Percentiles rank a stretch among this genome's conserved stretches.
Evolutionary conservation across 164 flowering plant species (phyloP).

Genomic region (Nelumbo lutea): DNA sequence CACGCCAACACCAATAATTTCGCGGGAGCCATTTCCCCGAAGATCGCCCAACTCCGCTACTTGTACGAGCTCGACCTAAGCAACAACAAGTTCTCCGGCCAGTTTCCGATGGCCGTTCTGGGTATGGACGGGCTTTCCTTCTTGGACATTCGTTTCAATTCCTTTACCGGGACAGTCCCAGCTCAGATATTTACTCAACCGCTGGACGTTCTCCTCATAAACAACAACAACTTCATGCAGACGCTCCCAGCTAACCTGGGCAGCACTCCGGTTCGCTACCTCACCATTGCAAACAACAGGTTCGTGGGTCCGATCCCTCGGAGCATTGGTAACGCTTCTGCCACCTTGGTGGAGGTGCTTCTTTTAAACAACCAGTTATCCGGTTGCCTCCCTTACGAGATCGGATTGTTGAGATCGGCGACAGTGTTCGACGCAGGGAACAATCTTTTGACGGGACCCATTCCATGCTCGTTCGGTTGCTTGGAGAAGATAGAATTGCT

Average conservation of each 20-base stretch:
- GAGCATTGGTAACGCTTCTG: constrained; percentile 26
- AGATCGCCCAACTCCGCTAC: constrained; percentile 21
- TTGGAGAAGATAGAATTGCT: constrained; percentile 30
- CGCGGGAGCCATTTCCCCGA: constrained; percentile 14
- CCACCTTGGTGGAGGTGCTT: constrained; percentile 33
- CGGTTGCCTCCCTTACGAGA: constrained; percentile 57
- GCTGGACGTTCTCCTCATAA: constrained; percentile 28
- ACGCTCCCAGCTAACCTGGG: constrained; percentile 37
- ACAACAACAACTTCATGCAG: constrained; percentile 46
- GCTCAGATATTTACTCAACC: constrained; percentile 20
- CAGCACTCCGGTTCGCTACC: constrained; percentile 15
- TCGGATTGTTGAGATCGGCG: constrained; percentile 34
- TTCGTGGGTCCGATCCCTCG: constrained; percentile 41
- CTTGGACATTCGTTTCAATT: constrained; percentile 40
- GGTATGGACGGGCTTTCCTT: constrained; percentile 17
- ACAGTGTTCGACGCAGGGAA: constrained; percentile 38
- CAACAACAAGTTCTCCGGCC: constrained; percentile 33
- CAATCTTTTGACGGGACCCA: constrained; percentile 44
- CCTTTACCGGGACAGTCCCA: constrained; percentile 30
- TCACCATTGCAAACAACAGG: constrained; percentile 49
- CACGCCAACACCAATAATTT: constrained; percentile 46
- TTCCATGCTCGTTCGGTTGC: constrained; percentile 47
- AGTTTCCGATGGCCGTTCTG: constrained; percentile 26
- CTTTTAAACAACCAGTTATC: constrained; percentile 42
- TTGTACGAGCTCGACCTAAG: constrained; percentile 46